These are phyloP conservation scores for Marchantia polymorpha DNA, from an alignment of 225 moss, liverwort and hornwort genomes.

Conservation along the genomic window DNA sequence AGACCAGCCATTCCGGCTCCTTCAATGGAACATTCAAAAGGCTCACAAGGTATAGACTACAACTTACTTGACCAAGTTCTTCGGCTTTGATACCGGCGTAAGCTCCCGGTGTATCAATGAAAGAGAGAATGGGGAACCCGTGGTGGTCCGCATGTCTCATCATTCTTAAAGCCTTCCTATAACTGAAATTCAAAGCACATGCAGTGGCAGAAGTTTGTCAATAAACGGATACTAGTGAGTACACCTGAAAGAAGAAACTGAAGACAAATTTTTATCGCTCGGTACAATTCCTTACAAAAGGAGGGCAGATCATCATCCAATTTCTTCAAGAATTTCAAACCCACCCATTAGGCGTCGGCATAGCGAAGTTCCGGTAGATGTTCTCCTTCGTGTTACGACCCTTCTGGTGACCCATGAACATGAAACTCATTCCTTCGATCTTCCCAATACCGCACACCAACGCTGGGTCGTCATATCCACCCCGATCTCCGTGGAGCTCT, in stretches of 20 bases:
- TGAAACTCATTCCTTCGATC: slow-evolving; percentile 96
- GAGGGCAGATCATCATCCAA: no score
- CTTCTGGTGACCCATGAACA: slow-evolving; percentile 98
- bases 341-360: slow-evolving; percentile 99
- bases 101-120: slow-evolving; percentile 97
- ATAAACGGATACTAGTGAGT: not conserved
- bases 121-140: slow-evolving; percentile 86
- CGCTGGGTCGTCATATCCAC: slow-evolving; percentile 97
- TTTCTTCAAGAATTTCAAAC: not conserved
- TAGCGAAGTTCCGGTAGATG: slow-evolving; percentile 93
- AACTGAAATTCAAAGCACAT: slow-evolving; percentile 40
- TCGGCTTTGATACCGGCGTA: slow-evolving; percentile 99
- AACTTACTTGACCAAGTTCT: slow-evolving; percentile 89
- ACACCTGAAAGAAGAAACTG: not conserved
- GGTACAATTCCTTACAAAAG: not conserved
- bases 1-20: not conserved
- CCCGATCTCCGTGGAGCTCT: slow-evolving; percentile 98
- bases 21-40: not conserved
- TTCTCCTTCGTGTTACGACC: slow-evolving; percentile 99
- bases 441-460: slow-evolving; percentile 88
- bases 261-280: no score
- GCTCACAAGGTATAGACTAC: not conserved
- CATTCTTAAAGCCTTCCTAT: slow-evolving; percentile 93
- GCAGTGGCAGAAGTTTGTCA: not conserved
- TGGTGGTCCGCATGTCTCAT: slow-evolving; percentile 99